A percentile compares a stretch with the other conserved stretches of the same genome.
These are phyloP conservation scores for Penicillium pulvis DNA, from an alignment of 495 filamentous ascomycete species.

Conservation along the genomic window DNA sequence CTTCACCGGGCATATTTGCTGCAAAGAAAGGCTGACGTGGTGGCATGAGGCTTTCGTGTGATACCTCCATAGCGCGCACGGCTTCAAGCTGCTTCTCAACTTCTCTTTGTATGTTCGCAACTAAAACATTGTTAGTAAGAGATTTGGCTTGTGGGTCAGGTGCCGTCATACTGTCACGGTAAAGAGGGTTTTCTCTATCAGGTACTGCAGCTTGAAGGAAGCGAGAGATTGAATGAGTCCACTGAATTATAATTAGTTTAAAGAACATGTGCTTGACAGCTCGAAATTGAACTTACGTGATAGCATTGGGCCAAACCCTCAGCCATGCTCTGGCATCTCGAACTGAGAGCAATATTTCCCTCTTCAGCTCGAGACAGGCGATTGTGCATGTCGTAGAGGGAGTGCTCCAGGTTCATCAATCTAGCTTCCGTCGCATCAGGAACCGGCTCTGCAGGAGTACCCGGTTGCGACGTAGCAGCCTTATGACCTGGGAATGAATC, in stretches of 20 bases:
- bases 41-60: constrained; percentile 73
- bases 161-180: constrained; percentile 53
- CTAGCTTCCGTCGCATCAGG: constrained; percentile 76
- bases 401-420: constrained; percentile 76
- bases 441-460: constrained; percentile 81
- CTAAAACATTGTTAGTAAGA: constrained; percentile 47
- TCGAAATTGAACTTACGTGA: constrained; percentile 52
- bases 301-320: constrained; percentile 79
- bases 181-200: constrained; percentile 60
- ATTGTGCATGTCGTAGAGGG: constrained; percentile 74
- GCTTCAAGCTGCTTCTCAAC: constrained; percentile 83
- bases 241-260: constrained; percentile 40
- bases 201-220: constrained; percentile 70
- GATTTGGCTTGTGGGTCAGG: not conserved
- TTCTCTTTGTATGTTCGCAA: constrained; percentile 77
- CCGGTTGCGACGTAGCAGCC: constrained; percentile 70
- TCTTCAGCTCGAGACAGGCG: constrained; percentile 84
- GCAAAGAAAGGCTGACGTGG: constrained; percentile 77
- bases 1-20: constrained; percentile 65
- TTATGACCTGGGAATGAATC: constrained; percentile 88
- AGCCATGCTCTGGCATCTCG: constrained; percentile 78
- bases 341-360: constrained; percentile 70
- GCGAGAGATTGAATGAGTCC: constrained; percentile 76
- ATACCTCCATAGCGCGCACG: constrained; percentile 69
- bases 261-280: not conserved